A percentile compares a stretch with the other conserved stretches of the same genome.
Evolutionary conservation across 306 rosid genomes (phyloP).

Genomic region (Prinsepia uniflora): DNA sequence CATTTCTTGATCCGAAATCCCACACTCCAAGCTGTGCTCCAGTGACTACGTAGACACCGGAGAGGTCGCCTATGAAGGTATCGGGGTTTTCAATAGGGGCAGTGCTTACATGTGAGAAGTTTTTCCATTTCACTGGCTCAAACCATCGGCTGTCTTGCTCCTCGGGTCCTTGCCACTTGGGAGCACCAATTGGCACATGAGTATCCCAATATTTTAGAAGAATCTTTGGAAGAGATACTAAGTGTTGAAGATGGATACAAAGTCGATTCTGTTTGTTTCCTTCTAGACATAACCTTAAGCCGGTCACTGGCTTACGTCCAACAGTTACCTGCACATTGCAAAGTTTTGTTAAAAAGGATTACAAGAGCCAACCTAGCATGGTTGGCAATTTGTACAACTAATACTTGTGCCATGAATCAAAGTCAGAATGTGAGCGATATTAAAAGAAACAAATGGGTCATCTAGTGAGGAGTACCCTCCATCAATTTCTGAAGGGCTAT

Average conservation of each 20-base stretch:
- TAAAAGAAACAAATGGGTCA: constrained; percentile 1
- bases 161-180: constrained; percentile 85
- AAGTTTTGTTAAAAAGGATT: constrained; percentile 5
- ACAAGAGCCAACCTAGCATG: background rate
- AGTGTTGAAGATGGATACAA: constrained; percentile 78
- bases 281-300: constrained; percentile 64
- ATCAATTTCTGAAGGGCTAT: background rate
- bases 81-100: constrained; percentile 76
- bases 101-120: constrained; percentile 81
- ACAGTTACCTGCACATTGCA: constrained; percentile 58
- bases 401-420: background rate
- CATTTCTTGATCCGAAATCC: constrained; percentile 77
- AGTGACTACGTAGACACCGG: constrained; percentile 61
- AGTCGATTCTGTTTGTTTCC: constrained; percentile 74
- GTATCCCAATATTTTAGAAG: constrained; percentile 70
- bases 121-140: constrained; percentile 81
- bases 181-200: constrained; percentile 77
- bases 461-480: background rate
- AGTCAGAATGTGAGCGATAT: background rate
- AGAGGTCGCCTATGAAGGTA: constrained; percentile 54
- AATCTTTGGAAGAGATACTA: constrained; percentile 70
- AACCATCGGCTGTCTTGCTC: constrained; percentile 95
- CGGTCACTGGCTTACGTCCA: constrained; percentile 85
- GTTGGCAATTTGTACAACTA: background rate
- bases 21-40: constrained; percentile 91